Evolutionary conservation across 2,329 filamentous ascomycete genomes (phyloP).

Genomic region (Ophiostoma australiae): DNA sequence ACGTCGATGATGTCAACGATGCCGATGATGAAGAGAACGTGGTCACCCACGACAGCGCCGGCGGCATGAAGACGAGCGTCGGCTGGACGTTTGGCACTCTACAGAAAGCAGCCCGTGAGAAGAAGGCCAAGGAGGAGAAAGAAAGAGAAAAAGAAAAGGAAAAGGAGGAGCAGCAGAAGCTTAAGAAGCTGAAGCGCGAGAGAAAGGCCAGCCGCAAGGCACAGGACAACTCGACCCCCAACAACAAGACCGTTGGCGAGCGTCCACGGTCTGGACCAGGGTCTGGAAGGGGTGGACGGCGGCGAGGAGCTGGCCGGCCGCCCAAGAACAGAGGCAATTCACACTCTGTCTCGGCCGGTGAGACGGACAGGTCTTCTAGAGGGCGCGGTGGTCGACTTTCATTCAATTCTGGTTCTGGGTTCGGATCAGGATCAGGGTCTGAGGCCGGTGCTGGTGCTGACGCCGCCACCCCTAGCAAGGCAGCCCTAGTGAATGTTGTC

Average conservation of each 20-base stretch:
- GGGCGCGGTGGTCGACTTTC: neutral
- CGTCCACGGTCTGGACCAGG: slow-evolving; percentile 16
- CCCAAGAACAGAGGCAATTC: slow-evolving; percentile 21
- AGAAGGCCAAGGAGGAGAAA: neutral
- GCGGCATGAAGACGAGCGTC: slow-evolving; percentile 10
- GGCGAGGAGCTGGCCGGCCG: slow-evolving; percentile 26
- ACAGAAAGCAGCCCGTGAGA: neutral
- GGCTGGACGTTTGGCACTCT: slow-evolving; percentile 13
- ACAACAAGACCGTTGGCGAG: neutral
- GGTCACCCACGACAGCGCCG: neutral
- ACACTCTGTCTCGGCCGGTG: neutral
- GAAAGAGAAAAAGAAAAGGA: neutral
- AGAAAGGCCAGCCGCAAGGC: neutral
- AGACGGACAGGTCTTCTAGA: neutral
- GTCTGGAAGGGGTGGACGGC: slow-evolving; percentile 26
- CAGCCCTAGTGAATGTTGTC: neutral
- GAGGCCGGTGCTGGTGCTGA: slow-evolving; percentile 13
- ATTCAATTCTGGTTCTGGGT: neutral
- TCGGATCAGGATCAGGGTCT: neutral
- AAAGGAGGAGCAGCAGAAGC: neutral
- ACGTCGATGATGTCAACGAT: neutral
- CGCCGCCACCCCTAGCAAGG: slow-evolving; percentile 10
- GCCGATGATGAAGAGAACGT: slow-evolving; percentile 11
- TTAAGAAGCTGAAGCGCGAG: slow-evolving; percentile 4
- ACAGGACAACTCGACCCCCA: neutral